A percentile compares a stretch with the other conserved stretches of the same genome.
phyloP scores from a whole-genome alignment of 2,329 filamentous ascomycete species.

The Rhynchosporium agropyri region DNA sequence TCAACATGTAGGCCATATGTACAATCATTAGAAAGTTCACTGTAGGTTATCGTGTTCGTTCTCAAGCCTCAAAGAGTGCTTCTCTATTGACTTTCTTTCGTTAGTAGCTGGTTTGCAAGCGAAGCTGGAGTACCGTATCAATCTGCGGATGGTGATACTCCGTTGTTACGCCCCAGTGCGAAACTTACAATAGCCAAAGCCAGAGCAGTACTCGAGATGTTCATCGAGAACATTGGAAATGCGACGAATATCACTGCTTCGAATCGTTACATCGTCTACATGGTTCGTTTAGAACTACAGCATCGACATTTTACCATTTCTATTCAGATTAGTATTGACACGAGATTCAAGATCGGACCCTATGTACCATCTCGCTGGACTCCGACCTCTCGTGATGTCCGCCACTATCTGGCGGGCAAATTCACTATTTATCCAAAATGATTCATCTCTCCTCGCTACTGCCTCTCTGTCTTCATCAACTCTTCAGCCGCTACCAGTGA shows the following conservation, averaged over 20 bases:
- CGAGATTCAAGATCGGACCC: conserved; percentile 5
- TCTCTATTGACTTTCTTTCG: not conserved
- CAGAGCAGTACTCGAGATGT: conserved; percentile 4
- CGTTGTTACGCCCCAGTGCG: not conserved
- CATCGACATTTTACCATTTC: too few relatives aligned
- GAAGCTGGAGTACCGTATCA: not conserved
- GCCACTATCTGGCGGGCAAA: conserved; percentile 17
- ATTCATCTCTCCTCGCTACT: conserved; percentile 4
- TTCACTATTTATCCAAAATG: conserved; percentile 3
- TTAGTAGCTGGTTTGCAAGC: not conserved
- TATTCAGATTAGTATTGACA: too few relatives aligned
- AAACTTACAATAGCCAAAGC: not conserved
- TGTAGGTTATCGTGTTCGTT: not conserved
- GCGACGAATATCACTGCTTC: conserved; percentile 5
- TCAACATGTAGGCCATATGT: too few relatives aligned
- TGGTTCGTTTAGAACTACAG: not conserved
- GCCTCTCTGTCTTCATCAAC: not conserved
- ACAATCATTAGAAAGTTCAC: not conserved
- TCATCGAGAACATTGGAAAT: conserved; percentile 1
- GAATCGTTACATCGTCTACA: conserved; percentile 8
- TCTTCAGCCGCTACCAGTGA: conserved; percentile 15
- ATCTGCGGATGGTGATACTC: conserved; percentile 5
- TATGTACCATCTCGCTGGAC: conserved; percentile 10
- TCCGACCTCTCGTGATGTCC: conserved; percentile 17
- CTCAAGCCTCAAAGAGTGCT: not conserved